Evolutionary conservation across 2,329 filamentous ascomycete genomes (phyloP).

Genomic region (Aspergillus hortae): DNA sequence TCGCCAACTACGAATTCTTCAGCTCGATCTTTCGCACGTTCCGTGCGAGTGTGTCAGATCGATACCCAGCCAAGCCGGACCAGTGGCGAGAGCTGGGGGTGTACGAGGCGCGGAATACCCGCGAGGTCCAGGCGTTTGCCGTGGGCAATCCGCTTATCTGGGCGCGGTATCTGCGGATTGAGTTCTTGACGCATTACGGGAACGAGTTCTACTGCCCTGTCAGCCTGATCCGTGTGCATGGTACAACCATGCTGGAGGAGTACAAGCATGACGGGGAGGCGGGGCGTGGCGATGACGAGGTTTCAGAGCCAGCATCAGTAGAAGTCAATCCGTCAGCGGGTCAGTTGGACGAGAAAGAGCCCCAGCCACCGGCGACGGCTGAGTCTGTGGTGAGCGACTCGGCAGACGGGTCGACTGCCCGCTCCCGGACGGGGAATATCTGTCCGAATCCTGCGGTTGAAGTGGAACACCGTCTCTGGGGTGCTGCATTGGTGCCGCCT

Average conservation of each 20-base stretch:
- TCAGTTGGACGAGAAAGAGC: conserved; percentile 13
- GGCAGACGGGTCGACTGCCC: not conserved
- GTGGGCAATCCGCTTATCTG: conserved; percentile 94
- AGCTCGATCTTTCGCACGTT: conserved; percentile 94
- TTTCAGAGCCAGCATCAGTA: conserved; percentile 52
- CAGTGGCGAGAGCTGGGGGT: conserved; percentile 87
- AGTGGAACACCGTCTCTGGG: not conserved
- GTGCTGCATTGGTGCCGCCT: not conserved
- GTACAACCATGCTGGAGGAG: conserved; percentile 90
- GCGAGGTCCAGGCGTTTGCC: conserved; percentile 90
- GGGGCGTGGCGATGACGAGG: conserved; percentile 54
- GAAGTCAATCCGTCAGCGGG: conserved; percentile 20
- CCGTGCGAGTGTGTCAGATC: conserved; percentile 85
- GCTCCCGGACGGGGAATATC: not conserved
- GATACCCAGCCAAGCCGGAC: conserved; percentile 86
- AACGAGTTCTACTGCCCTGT: conserved; percentile 96
- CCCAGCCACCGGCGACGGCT: conserved; percentile 6
- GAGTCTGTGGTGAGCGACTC: not conserved
- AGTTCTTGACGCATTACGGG: conserved; percentile 90
- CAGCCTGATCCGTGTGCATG: conserved; percentile 85
- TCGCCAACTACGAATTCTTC: conserved; percentile 99
- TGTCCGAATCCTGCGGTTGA: not conserved
- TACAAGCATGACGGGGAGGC: conserved; percentile 81
- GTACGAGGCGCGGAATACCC: conserved; percentile 87
- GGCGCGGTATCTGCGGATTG: conserved; percentile 87